Evolutionary conservation across 352 stramenopile genomes (phyloP), one percentile per base, ranked within the genome.

Genomic region (Pythium myriotylum): DNA sequence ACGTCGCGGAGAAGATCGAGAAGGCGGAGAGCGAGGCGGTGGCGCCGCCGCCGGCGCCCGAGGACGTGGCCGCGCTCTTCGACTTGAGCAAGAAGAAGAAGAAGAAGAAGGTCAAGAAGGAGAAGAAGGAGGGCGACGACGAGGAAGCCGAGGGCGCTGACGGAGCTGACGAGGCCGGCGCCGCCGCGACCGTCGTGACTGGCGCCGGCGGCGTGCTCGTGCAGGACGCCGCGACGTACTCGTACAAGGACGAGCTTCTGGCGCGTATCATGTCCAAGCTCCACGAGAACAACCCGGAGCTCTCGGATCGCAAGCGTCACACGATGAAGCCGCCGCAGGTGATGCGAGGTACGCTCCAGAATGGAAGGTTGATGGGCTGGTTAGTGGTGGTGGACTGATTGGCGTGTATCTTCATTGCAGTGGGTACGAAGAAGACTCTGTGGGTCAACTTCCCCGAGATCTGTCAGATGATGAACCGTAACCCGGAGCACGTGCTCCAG

Each of bases 381-480:
- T 39, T 43, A 33, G 43, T 46, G 20, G 92, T 24, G 80, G 83
- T 24, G n/a, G n/a, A n/a, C n/a, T n/a, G n/a, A n/a, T n/a, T n/a
- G n/a, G n/a, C n/a, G n/a, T n/a, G n/a, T n/a, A n/a, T n/a, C n/a
- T n/a, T n/a, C n/a, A 56, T 45, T 32, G 19, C 35, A 66, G 73
- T 98, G 29, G 95, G 94, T 51, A 98, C 92, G 33, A 99, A 98
- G 79, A 99, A 99, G 89, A 99, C 96, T 23, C 73, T 99, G 57
- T 99, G 97, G 96, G 91, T 98, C 42, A 99, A 99, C 84, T 99
- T 99, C 74, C 95, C 98, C 78, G 97, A 99, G 68, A 97, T 98
- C 51, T 99, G 96, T 69, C 94, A 95, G 69, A 98, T 98, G 86
- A 99, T 99, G 96, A 95, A 99, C 71, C 92, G 97, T 56, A 96